Evolutionary conservation across 2,329 filamentous ascomycete species (phyloP).

Genomic region (Setomelanomma holmii): DNA sequence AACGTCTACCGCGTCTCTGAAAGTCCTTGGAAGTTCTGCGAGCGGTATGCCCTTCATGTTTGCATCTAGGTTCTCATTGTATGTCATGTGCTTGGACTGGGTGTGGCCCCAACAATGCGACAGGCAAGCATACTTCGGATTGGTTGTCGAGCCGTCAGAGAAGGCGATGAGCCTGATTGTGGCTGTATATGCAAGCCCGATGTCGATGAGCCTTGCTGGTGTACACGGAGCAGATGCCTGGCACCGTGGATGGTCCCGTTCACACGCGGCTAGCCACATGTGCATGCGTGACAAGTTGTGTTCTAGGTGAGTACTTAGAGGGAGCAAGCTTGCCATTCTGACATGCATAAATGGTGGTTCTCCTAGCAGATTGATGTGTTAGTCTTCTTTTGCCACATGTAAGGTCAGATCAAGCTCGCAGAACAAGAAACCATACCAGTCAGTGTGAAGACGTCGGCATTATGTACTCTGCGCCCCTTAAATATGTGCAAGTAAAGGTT

Average conservation of each 20-base stretch:
- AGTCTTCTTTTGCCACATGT: background rate
- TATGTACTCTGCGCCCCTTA: background rate
- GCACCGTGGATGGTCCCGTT: background rate
- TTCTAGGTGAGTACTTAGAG: conserved; percentile 1
- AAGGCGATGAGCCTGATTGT: background rate
- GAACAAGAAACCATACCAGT: background rate
- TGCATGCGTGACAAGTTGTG: background rate
- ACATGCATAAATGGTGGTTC: conserved; percentile 1
- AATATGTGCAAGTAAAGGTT: background rate
- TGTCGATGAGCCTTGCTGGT: background rate
- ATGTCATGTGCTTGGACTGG: background rate
- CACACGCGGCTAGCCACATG: background rate
- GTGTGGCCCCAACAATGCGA: conserved; percentile 1
- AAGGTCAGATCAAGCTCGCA: background rate
- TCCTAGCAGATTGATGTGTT: background rate
- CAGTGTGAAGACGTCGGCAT: background rate
- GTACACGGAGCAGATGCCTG: background rate
- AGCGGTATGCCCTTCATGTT: conserved; percentile 4
- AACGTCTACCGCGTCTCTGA: conserved; percentile 11
- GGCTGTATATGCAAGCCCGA: background rate
- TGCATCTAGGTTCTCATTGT: background rate
- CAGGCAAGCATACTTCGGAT: conserved; percentile 1
- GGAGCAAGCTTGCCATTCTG: background rate
- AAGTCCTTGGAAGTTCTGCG: conserved; percentile 12
- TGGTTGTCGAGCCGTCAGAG: background rate